Conservation (phyloP, 73 alveolate genomes). For the Paramecium caudatum region DNA sequence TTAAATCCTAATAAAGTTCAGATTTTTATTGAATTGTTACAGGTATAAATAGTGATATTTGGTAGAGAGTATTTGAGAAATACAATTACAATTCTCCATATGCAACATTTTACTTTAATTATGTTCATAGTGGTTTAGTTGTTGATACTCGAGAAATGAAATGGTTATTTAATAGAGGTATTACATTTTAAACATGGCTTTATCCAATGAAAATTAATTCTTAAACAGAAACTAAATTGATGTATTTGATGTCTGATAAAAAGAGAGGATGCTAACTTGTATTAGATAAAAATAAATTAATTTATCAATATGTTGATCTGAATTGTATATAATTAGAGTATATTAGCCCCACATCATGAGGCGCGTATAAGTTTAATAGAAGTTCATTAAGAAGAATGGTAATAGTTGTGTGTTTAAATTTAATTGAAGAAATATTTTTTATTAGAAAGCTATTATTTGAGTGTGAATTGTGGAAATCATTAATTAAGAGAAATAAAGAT, state of each 20-base stretch:
- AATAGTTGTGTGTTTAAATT: background rate
- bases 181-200: slow-evolving; percentile 47
- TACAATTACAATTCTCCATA: background rate
- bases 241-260: slow-evolving; percentile 54
- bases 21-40: slow-evolving; percentile 9
- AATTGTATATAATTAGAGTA: background rate
- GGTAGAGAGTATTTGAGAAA: slow-evolving; percentile 20
- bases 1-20: background rate
- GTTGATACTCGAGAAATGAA: slow-evolving; percentile 67
- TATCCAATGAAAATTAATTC: background rate
- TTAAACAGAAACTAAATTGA: background rate
- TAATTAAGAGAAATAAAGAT: slow-evolving; percentile 42
- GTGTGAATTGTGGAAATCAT: slow-evolving; percentile 15
- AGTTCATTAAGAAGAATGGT: slow-evolving; percentile 54
- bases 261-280: slow-evolving; percentile 44
- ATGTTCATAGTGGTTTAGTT: slow-evolving; percentile 32
- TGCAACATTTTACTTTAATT: slow-evolving; percentile 54
- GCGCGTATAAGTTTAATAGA: slow-evolving; percentile 16
- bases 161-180: slow-evolving; percentile 36
- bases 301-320: slow-evolving; percentile 41
- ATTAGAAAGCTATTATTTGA: slow-evolving; percentile 1
- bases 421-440: background rate
- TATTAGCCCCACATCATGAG: background rate
- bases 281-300: slow-evolving; percentile 14
- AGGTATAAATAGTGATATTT: background rate